Conservation (phyloP, 495 filamentous ascomycete genomes). For the Aspergillus sparsus region DNA sequence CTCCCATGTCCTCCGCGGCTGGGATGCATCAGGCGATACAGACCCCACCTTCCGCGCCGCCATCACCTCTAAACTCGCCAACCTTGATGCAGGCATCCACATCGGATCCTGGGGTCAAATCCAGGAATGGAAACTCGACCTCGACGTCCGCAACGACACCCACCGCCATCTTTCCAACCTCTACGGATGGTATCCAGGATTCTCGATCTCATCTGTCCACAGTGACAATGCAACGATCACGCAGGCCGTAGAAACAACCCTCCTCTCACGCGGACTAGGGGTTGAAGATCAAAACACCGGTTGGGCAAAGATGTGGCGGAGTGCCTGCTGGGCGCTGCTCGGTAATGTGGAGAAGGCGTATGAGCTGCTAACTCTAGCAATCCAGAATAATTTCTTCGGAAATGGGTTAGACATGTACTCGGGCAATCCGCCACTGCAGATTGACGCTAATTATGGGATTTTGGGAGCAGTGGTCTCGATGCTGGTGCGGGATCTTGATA, state of each 20-base stretch:
- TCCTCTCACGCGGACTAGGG: slow-evolving; percentile 42
- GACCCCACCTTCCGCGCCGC: slow-evolving; percentile 30
- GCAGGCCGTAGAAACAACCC: slow-evolving; percentile 41
- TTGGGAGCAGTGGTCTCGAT: slow-evolving; percentile 48
- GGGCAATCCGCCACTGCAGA: slow-evolving; percentile 48
- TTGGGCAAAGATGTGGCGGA: slow-evolving; percentile 59
- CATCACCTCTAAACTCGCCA: slow-evolving; percentile 30
- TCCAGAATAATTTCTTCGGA: slow-evolving; percentile 46
- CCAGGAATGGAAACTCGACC: slow-evolving; percentile 55
- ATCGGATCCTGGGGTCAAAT: slow-evolving; percentile 50
- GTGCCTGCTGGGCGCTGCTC: slow-evolving; percentile 52
- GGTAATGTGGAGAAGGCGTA: slow-evolving; percentile 50
- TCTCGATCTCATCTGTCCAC: slow-evolving; percentile 22
- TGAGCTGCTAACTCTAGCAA: slow-evolving; percentile 42
- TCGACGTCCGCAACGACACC: slow-evolving; percentile 43
- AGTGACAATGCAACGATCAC: slow-evolving; percentile 17
- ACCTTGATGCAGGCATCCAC: slow-evolving; percentile 48
- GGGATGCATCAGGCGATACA: slow-evolving; percentile 22
- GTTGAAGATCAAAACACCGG: slow-evolving; percentile 50
- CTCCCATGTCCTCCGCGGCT: slow-evolving; percentile 34
- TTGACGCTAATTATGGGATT: slow-evolving; percentile 58
- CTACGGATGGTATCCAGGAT: slow-evolving; percentile 56
- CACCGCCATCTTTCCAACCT: slow-evolving; percentile 58
- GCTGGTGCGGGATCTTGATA: slow-evolving; percentile 41
- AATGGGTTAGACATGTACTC: slow-evolving; percentile 52